Conservation (phyloP, 352 stramenopile species). For the Globisporangium camurandrum region DNA sequence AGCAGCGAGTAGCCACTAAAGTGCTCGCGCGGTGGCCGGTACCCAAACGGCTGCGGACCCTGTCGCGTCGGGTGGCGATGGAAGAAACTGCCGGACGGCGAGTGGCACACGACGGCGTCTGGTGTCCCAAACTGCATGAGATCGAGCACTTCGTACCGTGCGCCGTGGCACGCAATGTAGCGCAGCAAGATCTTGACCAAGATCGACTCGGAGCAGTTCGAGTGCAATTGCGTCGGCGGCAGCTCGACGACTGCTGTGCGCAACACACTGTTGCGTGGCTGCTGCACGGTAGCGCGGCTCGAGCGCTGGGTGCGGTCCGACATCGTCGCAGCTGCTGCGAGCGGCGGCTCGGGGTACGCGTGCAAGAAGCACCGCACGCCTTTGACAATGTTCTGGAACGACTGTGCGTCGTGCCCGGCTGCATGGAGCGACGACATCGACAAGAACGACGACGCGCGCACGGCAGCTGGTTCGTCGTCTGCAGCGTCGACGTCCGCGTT, state of each 20-base stretch:
- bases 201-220: constrained; percentile 63
- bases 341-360: constrained; percentile 32
- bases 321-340: not conserved
- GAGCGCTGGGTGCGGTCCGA: constrained; percentile 7
- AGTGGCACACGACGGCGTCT: constrained; percentile 76
- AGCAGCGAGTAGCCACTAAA: constrained; percentile 60
- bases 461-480: too few species aligned
- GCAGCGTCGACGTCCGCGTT: constrained; percentile 9
- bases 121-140: constrained; percentile 81
- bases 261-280: constrained; percentile 36
- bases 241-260: constrained; percentile 47
- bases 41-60: constrained; percentile 15
- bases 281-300: constrained; percentile 9
- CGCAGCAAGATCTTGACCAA: constrained; percentile 72
- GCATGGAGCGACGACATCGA: constrained; percentile 10
- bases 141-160: constrained; percentile 76
- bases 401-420: constrained; percentile 29
- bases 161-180: constrained; percentile 79
- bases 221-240: constrained; percentile 50
- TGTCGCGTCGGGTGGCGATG: constrained; percentile 34
- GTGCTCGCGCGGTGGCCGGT: constrained; percentile 12
- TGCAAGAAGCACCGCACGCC: constrained; percentile 67
- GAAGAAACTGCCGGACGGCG: constrained; percentile 70
- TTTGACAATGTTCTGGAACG: constrained; percentile 77
- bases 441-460: constrained; percentile 4